Percentiles rank a stretch among this genome's conserved stretches.
Evolutionary conservation across 352 stramenopile species (phyloP).

Genomic region (Pythium myriotylum): DNA sequence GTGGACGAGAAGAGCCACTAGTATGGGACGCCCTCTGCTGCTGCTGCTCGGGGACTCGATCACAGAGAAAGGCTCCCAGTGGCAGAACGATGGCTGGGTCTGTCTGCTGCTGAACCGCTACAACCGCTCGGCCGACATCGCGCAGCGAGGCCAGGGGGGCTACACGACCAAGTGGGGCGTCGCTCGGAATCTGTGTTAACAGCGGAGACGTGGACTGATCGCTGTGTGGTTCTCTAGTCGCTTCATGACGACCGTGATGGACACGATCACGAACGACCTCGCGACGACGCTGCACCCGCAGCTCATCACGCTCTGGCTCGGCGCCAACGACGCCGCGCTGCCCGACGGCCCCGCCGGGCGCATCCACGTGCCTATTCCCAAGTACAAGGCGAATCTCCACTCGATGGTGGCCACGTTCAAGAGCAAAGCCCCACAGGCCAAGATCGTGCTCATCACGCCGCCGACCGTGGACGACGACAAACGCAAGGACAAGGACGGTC

Average conservation of each 20-base stretch:
- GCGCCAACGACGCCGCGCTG: constrained; percentile 55
- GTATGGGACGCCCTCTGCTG: constrained; percentile 39
- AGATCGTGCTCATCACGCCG: constrained; percentile 63
- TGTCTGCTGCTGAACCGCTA: constrained; percentile 55
- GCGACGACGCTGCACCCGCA: constrained; percentile 23
- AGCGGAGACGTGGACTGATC: not conserved
- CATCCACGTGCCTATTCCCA: constrained; percentile 47
- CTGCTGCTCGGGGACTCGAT: constrained; percentile 71
- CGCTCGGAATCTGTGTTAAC: too few relatives aligned
- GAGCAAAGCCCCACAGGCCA: constrained; percentile 26
- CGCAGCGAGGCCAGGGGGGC: constrained; percentile 51
- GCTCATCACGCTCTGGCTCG: constrained; percentile 51
- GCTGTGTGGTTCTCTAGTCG: constrained; percentile 15
- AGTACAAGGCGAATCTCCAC: constrained; percentile 49
- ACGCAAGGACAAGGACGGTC: not conserved
- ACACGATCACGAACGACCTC: constrained; percentile 34
- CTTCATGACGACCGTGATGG: constrained; percentile 38
- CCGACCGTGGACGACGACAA: constrained; percentile 48
- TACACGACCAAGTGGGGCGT: constrained; percentile 45
- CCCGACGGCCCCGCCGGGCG: constrained; percentile 29
- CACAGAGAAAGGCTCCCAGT: constrained; percentile 46
- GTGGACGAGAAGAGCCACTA: too few relatives aligned
- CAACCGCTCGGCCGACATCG: constrained; percentile 49
- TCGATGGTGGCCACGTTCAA: constrained; percentile 34
- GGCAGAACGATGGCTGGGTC: constrained; percentile 44